A percentile compares a stretch with the other conserved stretches of the same genome.
Evolutionary conservation across 768 basidiomycete genomes (phyloP).

Genomic region (Lactarius sanguifluus): DNA sequence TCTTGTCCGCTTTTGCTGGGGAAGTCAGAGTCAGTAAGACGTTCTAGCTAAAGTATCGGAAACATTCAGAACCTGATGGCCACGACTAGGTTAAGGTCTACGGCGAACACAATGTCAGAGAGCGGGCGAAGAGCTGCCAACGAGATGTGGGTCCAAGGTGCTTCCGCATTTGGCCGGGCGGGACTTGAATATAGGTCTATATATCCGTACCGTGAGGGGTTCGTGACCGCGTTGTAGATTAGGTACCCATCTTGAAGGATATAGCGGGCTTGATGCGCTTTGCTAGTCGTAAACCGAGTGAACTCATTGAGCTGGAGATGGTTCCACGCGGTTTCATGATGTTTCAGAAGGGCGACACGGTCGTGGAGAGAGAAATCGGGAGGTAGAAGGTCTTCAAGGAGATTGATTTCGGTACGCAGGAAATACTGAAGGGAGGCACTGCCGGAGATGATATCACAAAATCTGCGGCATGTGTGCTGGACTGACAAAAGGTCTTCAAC

Average conservation of each 20-base stretch:
- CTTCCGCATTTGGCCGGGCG: neutral
- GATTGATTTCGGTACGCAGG: neutral
- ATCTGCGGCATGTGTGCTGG: constrained; percentile 9
- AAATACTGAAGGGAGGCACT: constrained; percentile 4
- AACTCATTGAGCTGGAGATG: neutral
- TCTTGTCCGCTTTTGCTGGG: neutral
- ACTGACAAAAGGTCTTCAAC: neutral
- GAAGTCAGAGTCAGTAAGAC: neutral
- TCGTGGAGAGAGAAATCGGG: neutral
- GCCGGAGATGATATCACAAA: neutral
- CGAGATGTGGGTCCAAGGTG: constrained; percentile 10
- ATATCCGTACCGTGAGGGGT: constrained; percentile 9
- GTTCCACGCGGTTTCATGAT: constrained; percentile 3
- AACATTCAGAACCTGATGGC: constrained; percentile 7
- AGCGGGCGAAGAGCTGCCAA: neutral
- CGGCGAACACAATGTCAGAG: constrained; percentile 7
- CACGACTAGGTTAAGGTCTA: constrained; percentile 19
- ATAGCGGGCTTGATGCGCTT: neutral
- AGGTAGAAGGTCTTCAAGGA: constrained; percentile 2
- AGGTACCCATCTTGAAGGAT: constrained; percentile 7
- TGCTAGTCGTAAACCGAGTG: neutral
- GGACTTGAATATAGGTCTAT: constrained; percentile 12
- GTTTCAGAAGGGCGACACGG: constrained; percentile 1
- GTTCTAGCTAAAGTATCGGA: neutral
- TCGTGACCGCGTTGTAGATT: neutral